These are phyloP conservation scores for Sugiyamaella boreocaroliniensis DNA, from an alignment of 805 yeast genomes.

Conservation along the genomic window DNA sequence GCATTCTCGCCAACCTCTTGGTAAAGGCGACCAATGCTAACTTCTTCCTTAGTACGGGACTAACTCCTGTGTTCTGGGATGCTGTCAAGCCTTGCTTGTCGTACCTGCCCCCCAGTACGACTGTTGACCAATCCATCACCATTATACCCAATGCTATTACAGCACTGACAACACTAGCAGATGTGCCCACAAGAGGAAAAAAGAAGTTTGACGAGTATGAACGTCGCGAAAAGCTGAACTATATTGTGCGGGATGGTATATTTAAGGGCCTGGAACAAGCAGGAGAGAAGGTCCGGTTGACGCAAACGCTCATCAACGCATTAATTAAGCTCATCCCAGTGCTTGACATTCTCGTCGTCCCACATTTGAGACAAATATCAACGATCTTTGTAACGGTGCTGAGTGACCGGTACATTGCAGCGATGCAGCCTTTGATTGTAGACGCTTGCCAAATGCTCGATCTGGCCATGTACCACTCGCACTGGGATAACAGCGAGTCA, in stretches of 20 bases:
- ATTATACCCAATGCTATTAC: conserved; percentile 33
- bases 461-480: conserved; percentile 12
- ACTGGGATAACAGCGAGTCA: too few species aligned
- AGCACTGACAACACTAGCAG: conserved; percentile 39
- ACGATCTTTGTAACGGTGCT: conserved; percentile 20
- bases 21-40: conserved; percentile 6
- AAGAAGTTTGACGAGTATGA: neutral
- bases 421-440: conserved; percentile 16
- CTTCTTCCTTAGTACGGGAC: conserved; percentile 21
- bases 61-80: conserved; percentile 26
- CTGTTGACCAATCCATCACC: conserved; percentile 13
- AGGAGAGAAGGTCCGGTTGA: conserved; percentile 19
- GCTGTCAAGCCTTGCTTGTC: conserved; percentile 24
- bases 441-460: conserved; percentile 14
- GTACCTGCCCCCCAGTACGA: conserved; percentile 30
- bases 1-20: conserved; percentile 13
- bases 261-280: conserved; percentile 23
- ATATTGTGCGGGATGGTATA: conserved; percentile 25
- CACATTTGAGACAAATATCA: conserved; percentile 23
- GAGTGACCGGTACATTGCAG: conserved; percentile 28
- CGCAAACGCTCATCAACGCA: conserved; percentile 13
- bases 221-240: conserved; percentile 27
- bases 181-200: neutral
- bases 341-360: conserved; percentile 17
- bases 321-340: conserved; percentile 10